A percentile compares a stretch with the other conserved stretches of the same genome.
phyloP scores from a whole-genome alignment of 1,284 basidiomycete species.

The Pholiota adiposa region DNA sequence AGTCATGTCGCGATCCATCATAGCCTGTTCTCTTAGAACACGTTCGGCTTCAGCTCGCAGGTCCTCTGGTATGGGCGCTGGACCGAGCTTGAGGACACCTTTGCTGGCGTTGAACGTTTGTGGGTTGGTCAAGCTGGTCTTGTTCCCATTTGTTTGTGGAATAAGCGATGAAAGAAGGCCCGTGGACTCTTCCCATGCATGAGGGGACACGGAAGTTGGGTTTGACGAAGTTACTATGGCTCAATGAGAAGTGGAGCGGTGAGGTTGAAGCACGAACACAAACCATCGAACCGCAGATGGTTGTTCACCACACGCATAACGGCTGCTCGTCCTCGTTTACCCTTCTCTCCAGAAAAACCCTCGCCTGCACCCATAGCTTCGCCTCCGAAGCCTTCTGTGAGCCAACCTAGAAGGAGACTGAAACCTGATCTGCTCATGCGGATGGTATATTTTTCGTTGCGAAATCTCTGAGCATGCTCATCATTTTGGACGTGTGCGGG shows the following conservation, averaged over 20 bases:
- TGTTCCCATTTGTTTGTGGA: constrained; percentile 57
- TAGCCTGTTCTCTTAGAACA: constrained; percentile 70
- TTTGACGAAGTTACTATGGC: constrained; percentile 70
- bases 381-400: constrained; percentile 90
- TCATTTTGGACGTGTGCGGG: constrained; percentile 88
- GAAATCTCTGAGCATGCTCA: constrained; percentile 83
- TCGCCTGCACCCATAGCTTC: constrained; percentile 83
- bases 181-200: constrained; percentile 81
- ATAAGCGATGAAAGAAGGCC: constrained; percentile 81
- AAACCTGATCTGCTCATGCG: constrained; percentile 94
- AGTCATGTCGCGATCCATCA: constrained; percentile 68
- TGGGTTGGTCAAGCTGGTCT: constrained; percentile 51
- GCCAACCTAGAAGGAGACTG: constrained; percentile 92
- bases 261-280: constrained; percentile 20
- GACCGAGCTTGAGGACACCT: constrained; percentile 84
- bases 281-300: constrained; percentile 90
- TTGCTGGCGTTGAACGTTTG: constrained; percentile 76
- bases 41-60: constrained; percentile 81
- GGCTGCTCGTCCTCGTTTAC: constrained; percentile 79
- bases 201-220: constrained; percentile 62
- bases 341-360: constrained; percentile 82
- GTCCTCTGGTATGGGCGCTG: constrained; percentile 77
- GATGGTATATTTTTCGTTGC: constrained; percentile 90
- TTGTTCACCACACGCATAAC: constrained; percentile 96
- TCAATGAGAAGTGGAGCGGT: too few species aligned